Percentiles rank a stretch among this genome's conserved stretches.
These are phyloP conservation scores for Yamadazyma pseudoaaseri DNA, from an alignment of 1,139 yeast species.

Conservation along the genomic window DNA sequence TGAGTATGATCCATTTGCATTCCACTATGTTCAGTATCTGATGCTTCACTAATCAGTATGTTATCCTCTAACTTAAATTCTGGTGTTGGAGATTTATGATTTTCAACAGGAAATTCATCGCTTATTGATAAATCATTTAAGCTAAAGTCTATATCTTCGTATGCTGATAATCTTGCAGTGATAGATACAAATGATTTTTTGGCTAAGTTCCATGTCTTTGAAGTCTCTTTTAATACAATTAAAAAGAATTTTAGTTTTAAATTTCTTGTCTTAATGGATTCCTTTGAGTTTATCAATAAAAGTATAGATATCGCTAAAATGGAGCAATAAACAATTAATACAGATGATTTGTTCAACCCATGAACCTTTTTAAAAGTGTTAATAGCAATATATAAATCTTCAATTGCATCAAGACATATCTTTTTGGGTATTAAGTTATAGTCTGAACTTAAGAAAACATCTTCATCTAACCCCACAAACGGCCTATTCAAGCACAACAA, in stretches of 20 bases:
- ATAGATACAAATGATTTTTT: slow-evolving; percentile 46
- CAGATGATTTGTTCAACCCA: slow-evolving; percentile 43
- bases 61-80: slow-evolving; percentile 1
- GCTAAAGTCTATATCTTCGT: slow-evolving; percentile 15
- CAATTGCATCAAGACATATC: slow-evolving; percentile 41
- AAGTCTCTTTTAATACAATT: slow-evolving; percentile 36
- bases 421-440: slow-evolving; percentile 26
- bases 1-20: background rate
- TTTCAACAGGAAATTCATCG: slow-evolving; percentile 7
- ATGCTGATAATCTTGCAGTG: slow-evolving; percentile 25
- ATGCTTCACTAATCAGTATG: background rate
- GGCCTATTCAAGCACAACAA: slow-evolving; percentile 59
- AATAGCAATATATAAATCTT: slow-evolving; percentile 40
- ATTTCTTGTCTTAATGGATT: slow-evolving; percentile 23
- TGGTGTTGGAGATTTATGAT: slow-evolving; percentile 7
- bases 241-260: slow-evolving; percentile 37
- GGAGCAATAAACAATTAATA: slow-evolving; percentile 48
- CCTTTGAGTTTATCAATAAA: slow-evolving; percentile 31
- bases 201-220: slow-evolving; percentile 50
- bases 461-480: slow-evolving; percentile 33
- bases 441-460: slow-evolving; percentile 10
- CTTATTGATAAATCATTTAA: slow-evolving; percentile 10
- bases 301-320: slow-evolving; percentile 47
- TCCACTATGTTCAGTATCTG: background rate
- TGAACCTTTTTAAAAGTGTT: slow-evolving; percentile 35